phyloP scores from a whole-genome alignment of 768 basidiomycete species.

The Hemileccinum impolitum region DNA sequence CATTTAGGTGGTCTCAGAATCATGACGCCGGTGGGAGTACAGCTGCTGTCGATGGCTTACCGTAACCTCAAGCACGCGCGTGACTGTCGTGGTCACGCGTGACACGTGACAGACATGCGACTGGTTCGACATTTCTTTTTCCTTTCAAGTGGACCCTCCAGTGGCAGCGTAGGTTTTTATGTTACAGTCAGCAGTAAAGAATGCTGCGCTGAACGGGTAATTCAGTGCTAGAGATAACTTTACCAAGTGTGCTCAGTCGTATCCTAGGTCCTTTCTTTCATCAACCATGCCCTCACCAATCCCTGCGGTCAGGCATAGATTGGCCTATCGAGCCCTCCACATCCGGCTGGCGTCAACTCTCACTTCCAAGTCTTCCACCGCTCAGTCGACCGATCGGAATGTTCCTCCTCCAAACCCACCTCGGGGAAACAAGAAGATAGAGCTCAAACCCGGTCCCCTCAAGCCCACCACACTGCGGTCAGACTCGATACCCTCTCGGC shows the following conservation, averaged over 20 bases:
- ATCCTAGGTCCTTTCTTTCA: conserved; percentile 15
- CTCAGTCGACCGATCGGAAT: conserved; percentile 20
- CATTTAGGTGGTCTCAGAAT: too few species aligned
- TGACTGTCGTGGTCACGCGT: too few species aligned
- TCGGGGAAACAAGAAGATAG: conserved; percentile 47
- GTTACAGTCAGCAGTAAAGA: conserved; percentile 36
- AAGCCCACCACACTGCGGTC: conserved; percentile 36
- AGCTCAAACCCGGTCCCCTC: conserved; percentile 63
- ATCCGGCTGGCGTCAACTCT: conserved; percentile 28
- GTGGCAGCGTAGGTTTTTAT: conserved; percentile 31
- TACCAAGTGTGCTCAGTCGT: conserved; percentile 3
- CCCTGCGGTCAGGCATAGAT: neutral
- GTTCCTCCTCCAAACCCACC: conserved; percentile 24
- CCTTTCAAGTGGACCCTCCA: conserved; percentile 1
- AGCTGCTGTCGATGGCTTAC: neutral
- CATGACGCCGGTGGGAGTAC: too few species aligned
- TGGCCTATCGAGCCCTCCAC: conserved; percentile 2
- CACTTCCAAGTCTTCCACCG: conserved; percentile 22
- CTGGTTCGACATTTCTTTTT: neutral
- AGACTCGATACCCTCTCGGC: conserved; percentile 16
- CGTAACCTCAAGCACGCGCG: too few species aligned
- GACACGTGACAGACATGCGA: conserved; percentile 13
- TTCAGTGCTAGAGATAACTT: neutral
- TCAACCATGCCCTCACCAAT: neutral
- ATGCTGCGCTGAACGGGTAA: conserved; percentile 40